These are phyloP conservation scores for Ambrosiella xylebori DNA, from an alignment of 2,329 filamentous ascomycete genomes.

Conservation along the genomic window DNA sequence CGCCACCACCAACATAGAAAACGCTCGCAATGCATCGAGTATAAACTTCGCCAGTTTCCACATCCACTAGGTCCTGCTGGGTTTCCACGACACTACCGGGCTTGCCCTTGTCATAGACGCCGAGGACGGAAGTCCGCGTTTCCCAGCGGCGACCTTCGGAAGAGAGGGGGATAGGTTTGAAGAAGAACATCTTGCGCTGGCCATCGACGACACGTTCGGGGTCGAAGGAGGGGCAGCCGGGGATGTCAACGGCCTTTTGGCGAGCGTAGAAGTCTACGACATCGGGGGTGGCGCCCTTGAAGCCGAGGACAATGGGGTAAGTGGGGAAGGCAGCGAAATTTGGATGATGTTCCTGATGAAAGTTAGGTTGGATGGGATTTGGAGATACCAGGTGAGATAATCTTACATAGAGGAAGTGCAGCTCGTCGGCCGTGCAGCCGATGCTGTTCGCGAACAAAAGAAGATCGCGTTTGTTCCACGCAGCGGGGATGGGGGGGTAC, in stretches of 20 bases:
- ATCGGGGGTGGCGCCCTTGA: slow-evolving; percentile 61
- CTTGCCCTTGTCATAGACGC: slow-evolving; percentile 81
- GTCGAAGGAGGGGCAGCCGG: slow-evolving; percentile 62
- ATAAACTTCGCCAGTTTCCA: slow-evolving; percentile 34
- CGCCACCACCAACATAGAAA: slow-evolving; percentile 65
- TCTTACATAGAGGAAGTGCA: slow-evolving; percentile 78
- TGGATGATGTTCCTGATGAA: slow-evolving; percentile 60
- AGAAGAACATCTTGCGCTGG: slow-evolving; percentile 61
- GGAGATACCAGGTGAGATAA: background rate
- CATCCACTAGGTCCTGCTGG: slow-evolving; percentile 61
- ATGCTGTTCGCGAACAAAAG: slow-evolving; percentile 85
- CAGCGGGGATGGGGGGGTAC: slow-evolving; percentile 57
- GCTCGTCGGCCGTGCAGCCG: slow-evolving; percentile 67
- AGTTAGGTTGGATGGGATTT: background rate
- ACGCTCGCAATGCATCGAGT: slow-evolving; percentile 45
- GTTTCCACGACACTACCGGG: slow-evolving; percentile 67
- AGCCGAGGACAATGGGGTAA: slow-evolving; percentile 67
- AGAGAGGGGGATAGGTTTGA: slow-evolving; percentile 56
- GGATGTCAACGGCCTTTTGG: slow-evolving; percentile 49
- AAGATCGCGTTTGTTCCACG: slow-evolving; percentile 76
- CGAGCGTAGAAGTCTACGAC: slow-evolving; percentile 72
- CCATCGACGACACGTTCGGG: slow-evolving; percentile 60
- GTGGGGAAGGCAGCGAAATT: slow-evolving; percentile 79
- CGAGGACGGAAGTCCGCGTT: slow-evolving; percentile 58
- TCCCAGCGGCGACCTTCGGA: slow-evolving; percentile 61